A percentile compares a stretch with the other conserved stretches of the same genome.
Conservation (phyloP, 2,329 filamentous ascomycete species). For the Pyrenophora seminiperda region DNA sequence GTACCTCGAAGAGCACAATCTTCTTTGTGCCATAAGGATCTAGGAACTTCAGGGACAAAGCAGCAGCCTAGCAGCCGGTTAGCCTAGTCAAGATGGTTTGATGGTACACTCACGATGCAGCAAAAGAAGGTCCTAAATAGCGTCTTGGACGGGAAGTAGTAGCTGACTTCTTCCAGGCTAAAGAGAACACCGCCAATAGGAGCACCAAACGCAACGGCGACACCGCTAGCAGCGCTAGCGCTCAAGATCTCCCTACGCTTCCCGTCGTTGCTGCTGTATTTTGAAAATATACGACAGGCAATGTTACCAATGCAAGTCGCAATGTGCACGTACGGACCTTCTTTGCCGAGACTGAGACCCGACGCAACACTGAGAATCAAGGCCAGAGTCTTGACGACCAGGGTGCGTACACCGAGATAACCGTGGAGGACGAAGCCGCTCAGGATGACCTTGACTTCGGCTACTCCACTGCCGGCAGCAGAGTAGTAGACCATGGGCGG, state of each 20-base stretch:
- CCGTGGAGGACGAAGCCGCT: constrained; percentile 97
- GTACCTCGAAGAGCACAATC: constrained; percentile 94
- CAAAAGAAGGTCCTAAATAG: constrained; percentile 98
- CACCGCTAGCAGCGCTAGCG: constrained; percentile 86
- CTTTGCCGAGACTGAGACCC: constrained; percentile 91
- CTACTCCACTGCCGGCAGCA: constrained; percentile 92
- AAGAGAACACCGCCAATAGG: constrained; percentile 90
- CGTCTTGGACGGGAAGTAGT: constrained; percentile 97
- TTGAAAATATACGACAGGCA: constrained; percentile 87
- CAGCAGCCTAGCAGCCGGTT: constrained; percentile 60
- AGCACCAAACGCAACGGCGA: constrained; percentile 92
- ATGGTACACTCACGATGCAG: constrained; percentile 70
- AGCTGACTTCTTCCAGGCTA: constrained; percentile 91
- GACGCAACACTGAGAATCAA: constrained; percentile 89
- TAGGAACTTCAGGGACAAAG: constrained; percentile 88
- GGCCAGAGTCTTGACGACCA: constrained; percentile 82
- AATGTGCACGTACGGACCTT: constrained; percentile 96
- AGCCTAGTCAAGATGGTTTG: constrained; percentile 10
- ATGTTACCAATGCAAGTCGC: constrained; percentile 96
- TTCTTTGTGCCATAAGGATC: constrained; percentile 96
- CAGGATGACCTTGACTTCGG: constrained; percentile 96
- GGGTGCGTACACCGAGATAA: constrained; percentile 85
- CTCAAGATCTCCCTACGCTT: constrained; percentile 94
- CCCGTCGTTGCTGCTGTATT: constrained; percentile 92
- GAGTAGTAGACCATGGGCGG: constrained; percentile 93